Percentiles rank a stretch among this genome's conserved stretches.
Conservation (phyloP, 257 asterid genomes). For the Plantago ovata region DNA sequence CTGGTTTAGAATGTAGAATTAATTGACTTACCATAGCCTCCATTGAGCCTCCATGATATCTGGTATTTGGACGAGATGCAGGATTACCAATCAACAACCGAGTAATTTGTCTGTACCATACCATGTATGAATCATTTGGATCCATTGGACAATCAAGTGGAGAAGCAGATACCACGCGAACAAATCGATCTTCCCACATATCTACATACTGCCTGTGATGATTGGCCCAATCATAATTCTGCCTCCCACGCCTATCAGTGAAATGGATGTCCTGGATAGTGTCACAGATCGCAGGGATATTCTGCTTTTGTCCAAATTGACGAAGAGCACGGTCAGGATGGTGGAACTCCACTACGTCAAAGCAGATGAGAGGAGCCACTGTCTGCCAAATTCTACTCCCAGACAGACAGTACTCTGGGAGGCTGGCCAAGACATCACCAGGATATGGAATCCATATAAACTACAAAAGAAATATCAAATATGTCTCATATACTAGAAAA, state of each 20-base stretch:
- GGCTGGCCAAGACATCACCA: constrained; percentile 40
- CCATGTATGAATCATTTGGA: constrained; percentile 61
- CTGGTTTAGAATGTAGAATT: not conserved
- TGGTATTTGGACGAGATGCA: constrained; percentile 49
- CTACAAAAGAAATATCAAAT: constrained; percentile 27
- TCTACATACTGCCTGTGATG: constrained; percentile 66
- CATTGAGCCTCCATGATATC: constrained; percentile 55
- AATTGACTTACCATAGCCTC: constrained; percentile 53
- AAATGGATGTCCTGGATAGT: constrained; percentile 65
- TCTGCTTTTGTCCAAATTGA: constrained; percentile 67
- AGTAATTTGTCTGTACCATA: constrained; percentile 63
- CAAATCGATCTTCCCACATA: constrained; percentile 59
- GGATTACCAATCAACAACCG: constrained; percentile 75
- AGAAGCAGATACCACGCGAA: constrained; percentile 39
- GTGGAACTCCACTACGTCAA: constrained; percentile 74
- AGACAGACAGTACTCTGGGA: constrained; percentile 65
- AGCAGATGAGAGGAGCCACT: constrained; percentile 71
- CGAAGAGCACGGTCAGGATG: constrained; percentile 75
- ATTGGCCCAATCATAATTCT: constrained; percentile 79
- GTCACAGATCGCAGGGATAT: constrained; percentile 56
- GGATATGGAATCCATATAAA: constrained; percentile 83
- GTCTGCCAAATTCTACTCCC: constrained; percentile 68
- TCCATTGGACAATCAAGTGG: constrained; percentile 46
- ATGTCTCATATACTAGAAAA: constrained; percentile 20
- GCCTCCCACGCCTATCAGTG: constrained; percentile 79